Conservation (phyloP, 148 eudicot species). For the Vaccinium darrowii region DNA sequence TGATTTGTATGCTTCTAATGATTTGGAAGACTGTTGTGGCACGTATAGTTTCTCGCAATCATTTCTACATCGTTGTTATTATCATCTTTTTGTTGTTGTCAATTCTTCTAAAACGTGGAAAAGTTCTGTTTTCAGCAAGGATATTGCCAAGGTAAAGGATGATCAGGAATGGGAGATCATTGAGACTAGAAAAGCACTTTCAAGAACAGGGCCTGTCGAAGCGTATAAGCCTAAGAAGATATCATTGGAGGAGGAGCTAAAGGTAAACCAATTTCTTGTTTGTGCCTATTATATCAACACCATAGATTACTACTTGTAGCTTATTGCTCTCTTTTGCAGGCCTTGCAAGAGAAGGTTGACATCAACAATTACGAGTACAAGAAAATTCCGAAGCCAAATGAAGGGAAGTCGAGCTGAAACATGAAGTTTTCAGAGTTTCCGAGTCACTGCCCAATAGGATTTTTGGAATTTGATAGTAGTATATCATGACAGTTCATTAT, state of each 20-base stretch:
- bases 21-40: no score
- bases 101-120: not conserved
- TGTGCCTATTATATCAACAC: not conserved
- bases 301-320: not conserved
- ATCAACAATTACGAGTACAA: constrained; percentile 79
- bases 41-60: not conserved
- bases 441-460: not conserved
- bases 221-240: constrained; percentile 86
- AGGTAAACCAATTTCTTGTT: constrained; percentile 36
- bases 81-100: not conserved
- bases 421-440: not conserved
- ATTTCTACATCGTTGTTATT: not conserved
- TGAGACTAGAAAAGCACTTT: constrained; percentile 79
- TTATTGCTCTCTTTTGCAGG: constrained; percentile 44
- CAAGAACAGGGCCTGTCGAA: constrained; percentile 76
- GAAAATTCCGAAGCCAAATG: constrained; percentile 66
- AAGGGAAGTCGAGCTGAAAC: constrained; percentile 40
- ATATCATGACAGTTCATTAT: not conserved
- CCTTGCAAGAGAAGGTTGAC: constrained; percentile 68
- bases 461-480: not conserved
- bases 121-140: constrained; percentile 60
- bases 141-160: constrained; percentile 88
- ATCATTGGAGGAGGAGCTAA: constrained; percentile 80
- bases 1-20: not conserved
- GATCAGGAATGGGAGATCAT: constrained; percentile 98